These are phyloP conservation scores for Plasmodium reichenowi DNA, from an alignment of 169 alveolate genomes.

Conservation along the genomic window DNA sequence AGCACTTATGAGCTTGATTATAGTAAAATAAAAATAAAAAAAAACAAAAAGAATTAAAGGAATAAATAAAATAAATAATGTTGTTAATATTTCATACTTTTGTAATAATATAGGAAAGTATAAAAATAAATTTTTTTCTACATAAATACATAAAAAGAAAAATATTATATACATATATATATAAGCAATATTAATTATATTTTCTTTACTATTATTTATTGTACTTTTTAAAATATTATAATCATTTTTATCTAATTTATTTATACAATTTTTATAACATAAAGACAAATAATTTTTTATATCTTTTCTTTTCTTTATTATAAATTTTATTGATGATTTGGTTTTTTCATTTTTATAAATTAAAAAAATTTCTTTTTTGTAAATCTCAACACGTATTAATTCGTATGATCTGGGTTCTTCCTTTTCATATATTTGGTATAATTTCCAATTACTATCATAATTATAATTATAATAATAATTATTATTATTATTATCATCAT, in stretches of 20 bases:
- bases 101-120: slow-evolving; percentile 36
- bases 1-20: background rate
- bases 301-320: slow-evolving; percentile 16
- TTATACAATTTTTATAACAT: slow-evolving; percentile 18
- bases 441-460: too few relatives aligned
- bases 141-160: slow-evolving; percentile 32
- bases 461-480: too few relatives aligned
- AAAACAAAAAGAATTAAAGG: slow-evolving; percentile 25
- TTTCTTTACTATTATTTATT: slow-evolving; percentile 20
- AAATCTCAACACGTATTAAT: background rate
- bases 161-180: slow-evolving; percentile 4
- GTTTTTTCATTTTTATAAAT: slow-evolving; percentile 17
- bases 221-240: slow-evolving; percentile 19
- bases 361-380: slow-evolving; percentile 1
- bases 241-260: slow-evolving; percentile 34
- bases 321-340: background rate
- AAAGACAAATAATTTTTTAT: slow-evolving; percentile 8
- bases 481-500: too few relatives aligned
- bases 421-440: too few relatives aligned
- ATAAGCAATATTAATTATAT: slow-evolving; percentile 19
- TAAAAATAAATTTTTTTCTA: slow-evolving; percentile 39
- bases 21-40: slow-evolving; percentile 16
- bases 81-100: slow-evolving; percentile 15
- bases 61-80: slow-evolving; percentile 16
- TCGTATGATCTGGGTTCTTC: background rate